Evolutionary conservation across 257 asterid genomes (phyloP).

Genomic region (Mitragyna speciosa): DNA sequence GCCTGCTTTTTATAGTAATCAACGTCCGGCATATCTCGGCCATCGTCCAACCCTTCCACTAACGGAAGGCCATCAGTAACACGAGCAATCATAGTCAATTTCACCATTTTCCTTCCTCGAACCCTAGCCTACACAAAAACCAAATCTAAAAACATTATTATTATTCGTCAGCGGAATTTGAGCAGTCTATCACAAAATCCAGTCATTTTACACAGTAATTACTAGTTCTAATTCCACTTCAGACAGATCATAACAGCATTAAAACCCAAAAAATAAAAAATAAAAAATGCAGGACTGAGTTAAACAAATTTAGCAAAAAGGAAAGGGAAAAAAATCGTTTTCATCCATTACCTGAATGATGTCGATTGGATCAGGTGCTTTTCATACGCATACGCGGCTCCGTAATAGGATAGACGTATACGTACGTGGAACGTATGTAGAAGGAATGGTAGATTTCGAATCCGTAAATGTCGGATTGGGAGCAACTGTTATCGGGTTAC

Average conservation of each 20-base stretch:
- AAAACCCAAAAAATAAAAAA: background rate
- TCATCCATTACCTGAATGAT: background rate
- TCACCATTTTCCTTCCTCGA: conserved; percentile 64
- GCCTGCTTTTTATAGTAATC: conserved; percentile 90
- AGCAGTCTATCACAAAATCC: background rate
- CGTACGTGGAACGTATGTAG: background rate
- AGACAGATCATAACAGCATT: background rate
- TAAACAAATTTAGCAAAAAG: background rate
- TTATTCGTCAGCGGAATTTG: background rate
- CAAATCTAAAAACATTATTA: background rate
- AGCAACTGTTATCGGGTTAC: background rate
- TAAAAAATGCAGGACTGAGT: background rate
- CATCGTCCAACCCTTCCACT: conserved; percentile 94
- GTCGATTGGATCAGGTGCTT: conserved; percentile 4
- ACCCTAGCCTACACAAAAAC: conserved; percentile 22
- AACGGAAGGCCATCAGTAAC: conserved; percentile 93
- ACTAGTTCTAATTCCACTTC: background rate
- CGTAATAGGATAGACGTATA: background rate
- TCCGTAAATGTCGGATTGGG: background rate
- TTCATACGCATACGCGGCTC: conserved; percentile 22
- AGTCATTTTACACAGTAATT: background rate
- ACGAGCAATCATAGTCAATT: conserved; percentile 93
- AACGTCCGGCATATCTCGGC: conserved; percentile 79
- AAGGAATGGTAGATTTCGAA: background rate
- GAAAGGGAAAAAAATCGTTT: background rate